These are phyloP conservation scores for Alternaria viburni DNA, from an alignment of 2,329 filamentous ascomycete genomes.

Conservation along the genomic window DNA sequence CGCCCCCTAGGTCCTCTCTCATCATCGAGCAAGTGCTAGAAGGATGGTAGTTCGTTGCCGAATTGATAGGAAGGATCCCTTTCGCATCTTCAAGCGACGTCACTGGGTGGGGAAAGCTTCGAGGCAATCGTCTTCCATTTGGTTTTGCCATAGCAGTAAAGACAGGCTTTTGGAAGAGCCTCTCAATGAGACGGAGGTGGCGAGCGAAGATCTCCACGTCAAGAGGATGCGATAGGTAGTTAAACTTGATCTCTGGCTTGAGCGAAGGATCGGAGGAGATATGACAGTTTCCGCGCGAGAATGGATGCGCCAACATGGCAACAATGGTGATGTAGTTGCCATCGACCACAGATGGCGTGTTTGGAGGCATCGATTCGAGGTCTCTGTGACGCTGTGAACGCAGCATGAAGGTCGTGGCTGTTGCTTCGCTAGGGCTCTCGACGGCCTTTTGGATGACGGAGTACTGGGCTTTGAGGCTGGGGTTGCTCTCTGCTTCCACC, in stretches of 20 bases:
- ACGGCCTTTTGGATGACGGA: constrained; percentile 18
- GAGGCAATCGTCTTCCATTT: constrained; percentile 16
- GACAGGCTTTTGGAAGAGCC: constrained; percentile 19
- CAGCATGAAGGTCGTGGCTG: constrained; percentile 23
- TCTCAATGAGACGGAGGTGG: constrained; percentile 46
- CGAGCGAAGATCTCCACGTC: constrained; percentile 52
- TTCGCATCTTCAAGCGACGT: constrained; percentile 21
- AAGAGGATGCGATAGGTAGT: constrained; percentile 54
- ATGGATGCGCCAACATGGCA: constrained; percentile 40
- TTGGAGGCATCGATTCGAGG: constrained; percentile 11
- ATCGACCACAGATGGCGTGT: constrained; percentile 13
- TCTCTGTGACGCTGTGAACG: constrained; percentile 21
- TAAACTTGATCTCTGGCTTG: constrained; percentile 49
- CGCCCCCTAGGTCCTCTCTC: constrained; percentile 34
- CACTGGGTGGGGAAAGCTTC: constrained; percentile 19
- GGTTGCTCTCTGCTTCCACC: constrained; percentile 4
- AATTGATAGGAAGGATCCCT: constrained; percentile 16
- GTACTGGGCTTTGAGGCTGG: constrained; percentile 16
- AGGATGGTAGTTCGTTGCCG: constrained; percentile 35
- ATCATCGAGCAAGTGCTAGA: constrained; percentile 46
- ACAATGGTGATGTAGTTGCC: constrained; percentile 26
- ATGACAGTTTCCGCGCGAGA: constrained; percentile 52
- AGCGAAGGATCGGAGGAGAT: constrained; percentile 42
- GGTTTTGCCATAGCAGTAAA: constrained; percentile 18
- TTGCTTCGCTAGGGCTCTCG: constrained; percentile 22